These are phyloP conservation scores for Neofusicoccum sp. DNA, from an alignment of 2,329 filamentous ascomycete genomes.

Conservation along the genomic window DNA sequence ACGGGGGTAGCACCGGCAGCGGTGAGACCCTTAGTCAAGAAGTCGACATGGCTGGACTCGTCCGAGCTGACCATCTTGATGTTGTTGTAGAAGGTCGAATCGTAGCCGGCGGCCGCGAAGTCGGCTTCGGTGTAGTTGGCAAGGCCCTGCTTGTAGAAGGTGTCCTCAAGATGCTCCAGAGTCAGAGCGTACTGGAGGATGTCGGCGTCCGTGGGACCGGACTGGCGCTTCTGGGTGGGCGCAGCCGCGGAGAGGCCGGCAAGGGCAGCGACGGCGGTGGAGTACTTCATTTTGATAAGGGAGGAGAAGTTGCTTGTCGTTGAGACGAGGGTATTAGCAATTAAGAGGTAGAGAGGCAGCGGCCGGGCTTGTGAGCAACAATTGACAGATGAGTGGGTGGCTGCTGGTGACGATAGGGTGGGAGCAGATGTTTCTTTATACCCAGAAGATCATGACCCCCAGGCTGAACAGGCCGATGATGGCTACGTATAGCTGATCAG, in stretches of 20 bases:
- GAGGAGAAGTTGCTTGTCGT: neutral
- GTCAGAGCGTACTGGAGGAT: constrained; percentile 47
- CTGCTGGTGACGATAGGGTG: neutral
- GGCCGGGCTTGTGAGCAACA: too few species aligned
- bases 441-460: neutral
- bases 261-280: neutral
- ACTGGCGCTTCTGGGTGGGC: constrained; percentile 7
- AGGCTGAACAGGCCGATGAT: too few species aligned
- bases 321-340: neutral
- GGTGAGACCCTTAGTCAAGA: constrained; percentile 49
- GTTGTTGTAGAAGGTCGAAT: constrained; percentile 56
- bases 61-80: constrained; percentile 57
- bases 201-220: constrained; percentile 19
- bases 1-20: constrained; percentile 53
- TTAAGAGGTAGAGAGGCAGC: neutral
- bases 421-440: neutral
- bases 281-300: constrained; percentile 7
- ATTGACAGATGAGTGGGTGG: neutral
- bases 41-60: constrained; percentile 58
- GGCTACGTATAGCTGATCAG: neutral
- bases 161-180: constrained; percentile 53
- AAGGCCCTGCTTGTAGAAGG: constrained; percentile 62
- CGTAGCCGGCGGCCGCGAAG: constrained; percentile 53
- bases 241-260: constrained; percentile 5
- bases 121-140: constrained; percentile 55